Evolutionary conservation across 768 basidiomycete species (phyloP).

Genomic region (Trametes maxima): DNA sequence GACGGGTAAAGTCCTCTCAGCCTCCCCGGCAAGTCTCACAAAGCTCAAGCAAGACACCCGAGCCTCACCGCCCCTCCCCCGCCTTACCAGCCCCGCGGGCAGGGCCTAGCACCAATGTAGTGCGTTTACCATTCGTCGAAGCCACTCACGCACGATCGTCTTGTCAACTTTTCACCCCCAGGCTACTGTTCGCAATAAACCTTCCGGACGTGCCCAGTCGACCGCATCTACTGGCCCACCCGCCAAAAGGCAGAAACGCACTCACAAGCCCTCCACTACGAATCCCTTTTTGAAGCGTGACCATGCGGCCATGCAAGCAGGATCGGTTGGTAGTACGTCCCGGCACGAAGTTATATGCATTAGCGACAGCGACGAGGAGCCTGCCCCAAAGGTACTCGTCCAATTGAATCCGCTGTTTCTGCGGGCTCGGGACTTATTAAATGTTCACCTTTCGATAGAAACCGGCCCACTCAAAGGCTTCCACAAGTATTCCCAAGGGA

Average conservation of each 20-base stretch:
- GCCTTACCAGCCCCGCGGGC: too few species aligned
- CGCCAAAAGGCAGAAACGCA: neutral
- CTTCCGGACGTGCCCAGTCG: neutral
- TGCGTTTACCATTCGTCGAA: too few species aligned
- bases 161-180: neutral
- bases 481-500: too few species aligned
- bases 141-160: too few species aligned
- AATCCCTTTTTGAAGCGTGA: conserved; percentile 1
- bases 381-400: neutral
- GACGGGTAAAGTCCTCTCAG: too few species aligned
- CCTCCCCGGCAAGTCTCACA: neutral
- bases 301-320: neutral
- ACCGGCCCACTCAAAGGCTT: too few species aligned
- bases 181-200: neutral
- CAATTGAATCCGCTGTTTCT: too few species aligned
- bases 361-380: neutral
- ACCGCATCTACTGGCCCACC: neutral
- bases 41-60: too few species aligned
- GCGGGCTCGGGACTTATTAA: too few species aligned
- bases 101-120: too few species aligned
- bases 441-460: too few species aligned
- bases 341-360: neutral
- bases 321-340: neutral
- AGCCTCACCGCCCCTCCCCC: too few species aligned
- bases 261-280: neutral